phyloP scores from a whole-genome alignment of 2,329 filamentous ascomycete genomes.

The Dothideomycetidae sp. region DNA sequence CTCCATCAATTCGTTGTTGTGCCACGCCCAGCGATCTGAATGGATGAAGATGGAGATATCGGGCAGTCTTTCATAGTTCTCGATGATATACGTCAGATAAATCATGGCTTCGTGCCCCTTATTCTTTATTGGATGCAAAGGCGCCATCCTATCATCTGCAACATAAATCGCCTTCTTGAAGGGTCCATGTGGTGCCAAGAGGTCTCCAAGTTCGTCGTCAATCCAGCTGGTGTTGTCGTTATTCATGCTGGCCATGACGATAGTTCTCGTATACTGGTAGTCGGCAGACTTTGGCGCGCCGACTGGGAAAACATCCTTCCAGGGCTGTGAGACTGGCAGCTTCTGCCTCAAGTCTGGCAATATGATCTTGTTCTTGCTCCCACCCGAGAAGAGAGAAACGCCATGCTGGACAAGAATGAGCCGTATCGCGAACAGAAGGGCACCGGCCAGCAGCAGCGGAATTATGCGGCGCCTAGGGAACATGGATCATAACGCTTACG shows the following conservation, averaged over 20 bases:
- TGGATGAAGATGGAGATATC: slow-evolving; percentile 49
- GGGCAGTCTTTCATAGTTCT: slow-evolving; percentile 45
- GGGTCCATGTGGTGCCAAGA: slow-evolving; percentile 16
- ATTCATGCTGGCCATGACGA: slow-evolving; percentile 41
- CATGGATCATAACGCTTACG: too few relatives aligned
- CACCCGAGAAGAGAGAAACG: background rate
- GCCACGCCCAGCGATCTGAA: slow-evolving; percentile 43
- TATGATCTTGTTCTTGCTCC: slow-evolving; percentile 2
- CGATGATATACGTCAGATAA: slow-evolving; percentile 48
- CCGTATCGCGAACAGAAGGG: background rate
- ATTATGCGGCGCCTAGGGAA: slow-evolving; percentile 1
- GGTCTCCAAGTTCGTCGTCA: slow-evolving; percentile 34
- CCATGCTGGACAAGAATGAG: background rate
- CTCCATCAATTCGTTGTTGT: slow-evolving; percentile 39
- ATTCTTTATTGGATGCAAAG: slow-evolving; percentile 32
- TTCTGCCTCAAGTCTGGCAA: slow-evolving; percentile 15
- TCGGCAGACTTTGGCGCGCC: slow-evolving; percentile 30
- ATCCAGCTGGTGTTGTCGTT: slow-evolving; percentile 42
- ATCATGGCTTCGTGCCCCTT: slow-evolving; percentile 51
- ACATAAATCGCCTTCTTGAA: slow-evolving; percentile 36
- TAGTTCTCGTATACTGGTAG: slow-evolving; percentile 37
- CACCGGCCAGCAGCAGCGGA: slow-evolving; percentile 3
- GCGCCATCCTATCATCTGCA: slow-evolving; percentile 35
- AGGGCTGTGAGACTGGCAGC: slow-evolving; percentile 9
- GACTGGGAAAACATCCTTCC: slow-evolving; percentile 15